Percentiles rank a stretch among this genome's conserved stretches.
phyloP scores from a whole-genome alignment of 495 filamentous ascomycete genomes.

The Aspergillus saccharolyticus region DNA sequence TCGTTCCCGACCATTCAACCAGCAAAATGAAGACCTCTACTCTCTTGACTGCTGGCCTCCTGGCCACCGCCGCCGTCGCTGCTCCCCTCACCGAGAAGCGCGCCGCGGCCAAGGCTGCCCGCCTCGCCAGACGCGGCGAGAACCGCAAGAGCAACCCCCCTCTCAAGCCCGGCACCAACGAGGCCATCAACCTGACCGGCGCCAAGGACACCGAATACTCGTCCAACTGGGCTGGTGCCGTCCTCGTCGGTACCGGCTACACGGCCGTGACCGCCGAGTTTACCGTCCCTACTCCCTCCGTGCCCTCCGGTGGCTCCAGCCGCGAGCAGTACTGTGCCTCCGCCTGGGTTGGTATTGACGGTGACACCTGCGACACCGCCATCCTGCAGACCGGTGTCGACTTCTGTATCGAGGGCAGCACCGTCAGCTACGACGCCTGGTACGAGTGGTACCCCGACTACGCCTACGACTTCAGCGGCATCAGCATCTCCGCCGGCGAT shows the following conservation, averaged over 20 bases:
- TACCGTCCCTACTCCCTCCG: constrained; percentile 43
- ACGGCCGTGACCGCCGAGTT: constrained; percentile 43
- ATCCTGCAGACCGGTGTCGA: constrained; percentile 4
- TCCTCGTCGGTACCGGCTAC: constrained; percentile 39
- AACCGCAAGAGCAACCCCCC: constrained; percentile 19
- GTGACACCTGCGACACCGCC: constrained; percentile 43
- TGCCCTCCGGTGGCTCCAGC: constrained; percentile 32
- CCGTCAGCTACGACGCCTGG: constrained; percentile 3
- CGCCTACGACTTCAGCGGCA: constrained; percentile 43
- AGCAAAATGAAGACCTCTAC: constrained; percentile 16
- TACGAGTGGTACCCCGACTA: constrained; percentile 7
- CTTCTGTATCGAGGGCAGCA: constrained; percentile 4
- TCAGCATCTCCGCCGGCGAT: constrained; percentile 47
- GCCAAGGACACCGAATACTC: constrained; percentile 34
- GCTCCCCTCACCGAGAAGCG: constrained; percentile 22
- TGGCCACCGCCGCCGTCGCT: constrained; percentile 13
- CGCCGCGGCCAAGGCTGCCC: constrained; percentile 15
- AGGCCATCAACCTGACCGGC: constrained; percentile 16
- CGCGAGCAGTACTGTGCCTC: constrained; percentile 37
- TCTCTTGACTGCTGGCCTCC: constrained; percentile 8
- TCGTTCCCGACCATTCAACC: not conserved
- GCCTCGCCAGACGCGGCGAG: not conserved
- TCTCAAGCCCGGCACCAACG: constrained; percentile 22
- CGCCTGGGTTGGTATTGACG: constrained; percentile 54
- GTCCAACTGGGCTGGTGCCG: constrained; percentile 50